These are phyloP conservation scores for Citrullus amarus DNA, from an alignment of 306 rosid genomes.

Conservation along the genomic window DNA sequence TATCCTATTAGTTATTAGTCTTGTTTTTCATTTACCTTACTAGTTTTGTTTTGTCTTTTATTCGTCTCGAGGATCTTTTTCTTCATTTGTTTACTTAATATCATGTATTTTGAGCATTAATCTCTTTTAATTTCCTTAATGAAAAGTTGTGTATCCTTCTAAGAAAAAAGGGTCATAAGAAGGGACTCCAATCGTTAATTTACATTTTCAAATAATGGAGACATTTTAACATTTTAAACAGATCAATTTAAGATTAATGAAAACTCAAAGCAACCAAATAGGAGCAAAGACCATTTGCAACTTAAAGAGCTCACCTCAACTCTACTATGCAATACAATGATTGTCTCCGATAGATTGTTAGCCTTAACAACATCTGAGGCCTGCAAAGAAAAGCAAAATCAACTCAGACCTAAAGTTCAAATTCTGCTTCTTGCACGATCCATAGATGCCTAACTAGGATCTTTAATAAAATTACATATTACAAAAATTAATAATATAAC, in stretches of 20 bases:
- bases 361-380: constrained; percentile 94
- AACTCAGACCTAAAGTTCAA: constrained; percentile 12
- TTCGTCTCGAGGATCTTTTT: too few relatives aligned
- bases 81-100: too few relatives aligned
- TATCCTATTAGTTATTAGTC: too few relatives aligned
- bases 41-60: too few relatives aligned
- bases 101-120: too few relatives aligned
- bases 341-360: constrained; percentile 64
- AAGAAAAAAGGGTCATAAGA: too few relatives aligned
- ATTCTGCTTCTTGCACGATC: neutral
- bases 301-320: constrained; percentile 71
- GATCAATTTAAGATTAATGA: neutral
- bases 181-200: neutral
- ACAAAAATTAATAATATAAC: neutral
- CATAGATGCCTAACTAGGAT: neutral
- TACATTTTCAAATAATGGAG: neutral
- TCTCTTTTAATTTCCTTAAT: too few relatives aligned
- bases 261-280: neutral
- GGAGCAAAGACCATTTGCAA: constrained; percentile 4
- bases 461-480: neutral
- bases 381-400: constrained; percentile 35
- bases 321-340: constrained; percentile 81
- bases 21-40: too few relatives aligned
- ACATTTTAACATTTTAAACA: constrained; percentile 4
- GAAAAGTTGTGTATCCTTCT: too few relatives aligned